Base-by-base conservation (phyloP, 768 basidiomycete genomes). In the Russula brevipes region DNA sequence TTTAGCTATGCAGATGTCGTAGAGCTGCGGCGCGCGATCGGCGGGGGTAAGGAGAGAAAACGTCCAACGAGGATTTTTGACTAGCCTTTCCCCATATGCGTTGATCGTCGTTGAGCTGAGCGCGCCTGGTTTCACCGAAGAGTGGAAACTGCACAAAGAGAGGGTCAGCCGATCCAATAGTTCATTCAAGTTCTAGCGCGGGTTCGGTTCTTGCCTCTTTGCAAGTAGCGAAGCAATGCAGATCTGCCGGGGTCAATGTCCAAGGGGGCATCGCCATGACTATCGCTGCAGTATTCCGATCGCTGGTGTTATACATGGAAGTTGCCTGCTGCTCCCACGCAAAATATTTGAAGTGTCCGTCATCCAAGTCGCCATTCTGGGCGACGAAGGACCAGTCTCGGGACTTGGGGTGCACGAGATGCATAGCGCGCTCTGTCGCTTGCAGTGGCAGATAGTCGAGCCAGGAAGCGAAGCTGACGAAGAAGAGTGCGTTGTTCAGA, bases 1-100 rank as follows among this genome's bases (percentile, higher is more conserved):
- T n/a, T 59, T 63, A 17, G 59, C 57, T 49, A 55, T 50, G 44
- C 70, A 71, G 16, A 64, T 54, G 51, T 71, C 70, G 49, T 65
- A 65, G 31, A 69, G 50, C 67, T 69, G 50, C n/a, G 2, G 24
- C 7, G 42, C 16, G 6, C 56, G 31, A 44, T 64, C 42, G 51
- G 57, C 11, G 31, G 10, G 24, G 24, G 24, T 24, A 1, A 59
- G 8, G 11, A 49, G 49, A n/a, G 4, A 14, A 24, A 19, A 39
- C 10, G 49, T 31, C 19, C 31, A 6, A 17, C 2, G 55, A 36
- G 3, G 7, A 19, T 36, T 39, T 36, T 39, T 7, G 36, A 35
- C 56, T 58, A 41, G 61, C 66, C 66, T 67, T 65, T 54, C 57
- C 66, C 66, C 66, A 67, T 39, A 63, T 41, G 12, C 65, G 65